These are phyloP conservation scores for Xylaria scruposa DNA, from an alignment of 495 filamentous ascomycete species.

Conservation along the genomic window DNA sequence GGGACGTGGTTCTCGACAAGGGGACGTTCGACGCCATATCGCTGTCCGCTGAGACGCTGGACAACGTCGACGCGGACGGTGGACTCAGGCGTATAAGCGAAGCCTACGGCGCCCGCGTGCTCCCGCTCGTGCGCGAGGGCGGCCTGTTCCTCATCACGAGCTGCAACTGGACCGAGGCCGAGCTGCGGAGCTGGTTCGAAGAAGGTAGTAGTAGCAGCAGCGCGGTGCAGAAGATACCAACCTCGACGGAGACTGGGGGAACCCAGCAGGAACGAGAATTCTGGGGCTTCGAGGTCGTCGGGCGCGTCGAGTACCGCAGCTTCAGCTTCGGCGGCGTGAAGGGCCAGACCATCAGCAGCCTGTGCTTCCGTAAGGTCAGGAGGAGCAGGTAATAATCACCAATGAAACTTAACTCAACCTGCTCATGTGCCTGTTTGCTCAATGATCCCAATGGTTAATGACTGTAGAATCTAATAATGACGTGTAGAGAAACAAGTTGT, in stretches of 20 bases:
- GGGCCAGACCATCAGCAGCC: constrained; percentile 82
- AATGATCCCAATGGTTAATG: not conserved
- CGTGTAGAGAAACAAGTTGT: not conserved
- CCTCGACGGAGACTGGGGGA: not conserved
- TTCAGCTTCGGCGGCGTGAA: constrained; percentile 87
- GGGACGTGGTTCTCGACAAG: constrained; percentile 92
- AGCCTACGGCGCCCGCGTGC: constrained; percentile 71
- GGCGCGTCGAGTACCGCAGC: constrained; percentile 76
- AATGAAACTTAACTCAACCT: not conserved
- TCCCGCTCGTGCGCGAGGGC: constrained; percentile 67
- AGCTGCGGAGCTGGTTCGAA: constrained; percentile 79
- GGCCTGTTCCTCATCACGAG: constrained; percentile 86
- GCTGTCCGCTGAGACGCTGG: constrained; percentile 67
- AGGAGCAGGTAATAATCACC: constrained; percentile 24
- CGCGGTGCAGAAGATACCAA: constrained; percentile 6
- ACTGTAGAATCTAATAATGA: not conserved
- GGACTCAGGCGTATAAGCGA: constrained; percentile 66
- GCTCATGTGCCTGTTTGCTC: not conserved
- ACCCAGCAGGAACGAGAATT: not conserved
- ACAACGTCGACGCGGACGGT: constrained; percentile 63
- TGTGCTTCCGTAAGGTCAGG: constrained; percentile 70
- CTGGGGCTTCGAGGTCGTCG: constrained; percentile 55
- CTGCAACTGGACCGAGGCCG: constrained; percentile 97
- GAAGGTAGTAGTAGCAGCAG: constrained; percentile 27
- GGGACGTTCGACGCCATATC: constrained; percentile 96